Conservation (phyloP, 106 monocot species). For the Dendrobium officinale region DNA sequence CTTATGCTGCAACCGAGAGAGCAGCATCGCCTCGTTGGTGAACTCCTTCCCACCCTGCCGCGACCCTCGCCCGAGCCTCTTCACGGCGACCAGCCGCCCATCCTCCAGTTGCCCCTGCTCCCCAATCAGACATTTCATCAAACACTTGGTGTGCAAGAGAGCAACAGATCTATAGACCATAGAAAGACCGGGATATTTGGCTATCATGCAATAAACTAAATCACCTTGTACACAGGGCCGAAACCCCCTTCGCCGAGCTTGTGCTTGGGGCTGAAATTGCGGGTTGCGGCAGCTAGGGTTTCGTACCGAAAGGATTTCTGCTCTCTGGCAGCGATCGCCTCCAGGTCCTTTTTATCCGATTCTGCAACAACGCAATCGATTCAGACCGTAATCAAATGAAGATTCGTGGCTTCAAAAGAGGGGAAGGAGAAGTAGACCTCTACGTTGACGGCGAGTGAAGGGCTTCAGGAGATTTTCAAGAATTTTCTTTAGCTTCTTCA, state of each 20-base stretch:
- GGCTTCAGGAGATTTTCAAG: not conserved
- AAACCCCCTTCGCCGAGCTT: slow-evolving; percentile 86
- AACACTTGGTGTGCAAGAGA: not conserved
- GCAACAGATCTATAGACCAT: too few species aligned
- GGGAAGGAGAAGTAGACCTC: not conserved
- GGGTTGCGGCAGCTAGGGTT: slow-evolving; percentile 48
- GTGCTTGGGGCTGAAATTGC: slow-evolving; percentile 30
- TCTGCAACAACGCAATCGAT: not conserved
- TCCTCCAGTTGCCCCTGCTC: slow-evolving; percentile 52
- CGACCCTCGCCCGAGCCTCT: slow-evolving; percentile 50
- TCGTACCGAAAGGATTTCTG: slow-evolving; percentile 60
- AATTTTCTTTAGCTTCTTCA: not conserved
- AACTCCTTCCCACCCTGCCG: slow-evolving; percentile 65
- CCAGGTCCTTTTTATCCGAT: slow-evolving; percentile 24
- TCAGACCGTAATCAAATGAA: not conserved
- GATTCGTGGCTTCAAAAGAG: not conserved
- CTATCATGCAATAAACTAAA: not conserved
- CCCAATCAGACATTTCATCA: not conserved
- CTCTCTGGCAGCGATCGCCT: slow-evolving; percentile 60
- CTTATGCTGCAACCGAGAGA: slow-evolving; percentile 65
- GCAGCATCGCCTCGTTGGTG: slow-evolving; percentile 64
- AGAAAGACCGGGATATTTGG: too few species aligned
- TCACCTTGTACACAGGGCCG: slow-evolving; percentile 57
- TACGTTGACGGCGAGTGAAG: not conserved
- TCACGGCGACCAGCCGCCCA: slow-evolving; percentile 73